Evolutionary conservation across 2,329 filamentous ascomycete genomes (phyloP).

Genomic region (Coniochaeta ligniaria): DNA sequence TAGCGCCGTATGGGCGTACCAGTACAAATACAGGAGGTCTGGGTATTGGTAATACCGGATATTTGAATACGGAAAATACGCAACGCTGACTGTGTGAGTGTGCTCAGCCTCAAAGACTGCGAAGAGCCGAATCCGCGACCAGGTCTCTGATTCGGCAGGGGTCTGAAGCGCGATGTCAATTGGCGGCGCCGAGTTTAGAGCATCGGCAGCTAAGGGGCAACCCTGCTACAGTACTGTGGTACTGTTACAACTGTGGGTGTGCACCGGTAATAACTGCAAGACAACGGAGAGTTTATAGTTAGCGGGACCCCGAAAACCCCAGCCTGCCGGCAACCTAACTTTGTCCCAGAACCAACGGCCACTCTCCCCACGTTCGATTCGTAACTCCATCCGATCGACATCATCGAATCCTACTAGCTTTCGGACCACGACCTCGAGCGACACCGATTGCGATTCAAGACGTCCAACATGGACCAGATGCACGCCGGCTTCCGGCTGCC

Average conservation of each 20-base stretch:
- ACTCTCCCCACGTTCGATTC: neutral
- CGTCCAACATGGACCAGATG: constrained; percentile 39
- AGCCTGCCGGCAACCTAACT: neutral
- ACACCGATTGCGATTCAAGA: neutral
- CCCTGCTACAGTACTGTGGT: neutral
- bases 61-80: too few species aligned
- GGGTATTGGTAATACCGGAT: too few species aligned
- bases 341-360: neutral
- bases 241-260: neutral
- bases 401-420: neutral
- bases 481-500: constrained; percentile 48
- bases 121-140: neutral
- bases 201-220: neutral
- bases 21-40: too few species aligned
- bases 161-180: neutral
- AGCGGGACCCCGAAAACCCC: constrained; percentile 1
- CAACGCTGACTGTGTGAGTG: too few species aligned
- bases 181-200: neutral
- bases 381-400: neutral
- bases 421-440: neutral
- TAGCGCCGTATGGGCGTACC: too few species aligned
- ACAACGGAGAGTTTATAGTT: constrained; percentile 1
- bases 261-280: neutral
- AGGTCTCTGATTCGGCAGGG: neutral
- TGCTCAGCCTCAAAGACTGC: neutral